Evolutionary conservation across 306 rosid species (phyloP).

Genomic region (Corylus heterophylla): DNA sequence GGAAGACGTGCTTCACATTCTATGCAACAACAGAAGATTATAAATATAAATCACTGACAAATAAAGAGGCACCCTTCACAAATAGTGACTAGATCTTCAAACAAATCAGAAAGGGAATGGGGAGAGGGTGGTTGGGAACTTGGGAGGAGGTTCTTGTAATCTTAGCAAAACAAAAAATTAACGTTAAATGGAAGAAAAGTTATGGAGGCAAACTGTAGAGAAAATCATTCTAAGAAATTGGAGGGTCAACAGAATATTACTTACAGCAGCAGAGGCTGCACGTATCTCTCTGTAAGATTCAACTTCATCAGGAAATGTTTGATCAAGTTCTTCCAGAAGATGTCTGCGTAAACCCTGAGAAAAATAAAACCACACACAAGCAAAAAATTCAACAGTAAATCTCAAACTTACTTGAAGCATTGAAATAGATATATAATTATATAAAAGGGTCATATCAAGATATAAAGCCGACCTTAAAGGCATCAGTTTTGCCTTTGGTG

Average conservation of each 20-base stretch:
- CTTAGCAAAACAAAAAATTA: not conserved
- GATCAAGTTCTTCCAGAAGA: conserved; percentile 92
- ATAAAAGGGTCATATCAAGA: conserved; percentile 3
- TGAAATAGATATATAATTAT: conserved; percentile 6
- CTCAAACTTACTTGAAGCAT: conserved; percentile 9
- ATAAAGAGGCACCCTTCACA: not conserved
- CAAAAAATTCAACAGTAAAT: conserved; percentile 26
- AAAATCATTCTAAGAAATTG: conserved; percentile 9
- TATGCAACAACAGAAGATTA: not conserved
- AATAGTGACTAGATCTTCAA: not conserved
- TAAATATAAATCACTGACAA: not conserved
- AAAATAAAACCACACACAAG: conserved; percentile 18
- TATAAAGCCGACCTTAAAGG: conserved; percentile 67
- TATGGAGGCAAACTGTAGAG: not conserved
- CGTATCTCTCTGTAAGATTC: conserved; percentile 83
- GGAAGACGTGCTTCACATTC: not conserved
- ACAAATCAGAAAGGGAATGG: not conserved
- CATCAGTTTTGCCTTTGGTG: conserved; percentile 89
- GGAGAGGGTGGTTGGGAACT: not conserved
- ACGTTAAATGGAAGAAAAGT: not conserved
- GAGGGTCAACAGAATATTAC: conserved; percentile 27
- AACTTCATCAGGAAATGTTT: conserved; percentile 79
- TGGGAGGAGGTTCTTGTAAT: not conserved
- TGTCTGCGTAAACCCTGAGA: conserved; percentile 73
- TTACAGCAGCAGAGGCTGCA: conserved; percentile 91